Evolutionary conservation across 345 rosid genomes (phyloP).

Genomic region (Microthlaspi erraticum): DNA sequence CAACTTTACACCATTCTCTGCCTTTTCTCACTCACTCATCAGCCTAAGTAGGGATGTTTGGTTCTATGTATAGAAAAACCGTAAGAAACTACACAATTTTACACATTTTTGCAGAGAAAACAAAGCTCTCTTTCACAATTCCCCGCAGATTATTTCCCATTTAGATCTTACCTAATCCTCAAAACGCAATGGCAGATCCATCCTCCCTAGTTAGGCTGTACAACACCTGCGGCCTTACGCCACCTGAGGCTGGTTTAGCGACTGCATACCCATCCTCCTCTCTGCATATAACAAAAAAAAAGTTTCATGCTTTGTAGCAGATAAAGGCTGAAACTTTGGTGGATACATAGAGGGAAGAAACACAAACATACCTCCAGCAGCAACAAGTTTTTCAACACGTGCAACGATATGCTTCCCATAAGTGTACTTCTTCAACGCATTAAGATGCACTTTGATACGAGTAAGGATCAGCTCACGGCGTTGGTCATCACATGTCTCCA

Average conservation of each 20-base stretch:
- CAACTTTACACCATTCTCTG: constrained; percentile 54
- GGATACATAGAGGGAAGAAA: constrained; percentile 2
- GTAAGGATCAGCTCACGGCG: constrained; percentile 81
- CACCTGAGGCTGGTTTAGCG: constrained; percentile 21
- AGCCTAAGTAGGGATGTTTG: constrained; percentile 42
- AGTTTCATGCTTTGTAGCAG: constrained; percentile 10
- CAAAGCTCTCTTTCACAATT: constrained; percentile 34
- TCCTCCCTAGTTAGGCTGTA: constrained; percentile 44
- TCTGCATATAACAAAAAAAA: constrained; percentile 21
- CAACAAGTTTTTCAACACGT: constrained; percentile 95
- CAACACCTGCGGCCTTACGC: constrained; percentile 33
- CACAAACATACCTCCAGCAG: constrained; percentile 76
- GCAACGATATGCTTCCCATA: constrained; percentile 97
- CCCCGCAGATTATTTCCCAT: constrained; percentile 48
- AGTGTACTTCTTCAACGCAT: constrained; percentile 89
- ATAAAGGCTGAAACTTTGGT: not conserved
- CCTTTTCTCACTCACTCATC: constrained; percentile 43
- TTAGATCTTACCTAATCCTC: constrained; percentile 48
- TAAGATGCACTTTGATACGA: constrained; percentile 87
- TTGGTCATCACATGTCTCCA: constrained; percentile 94
- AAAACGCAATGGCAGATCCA: constrained; percentile 49
- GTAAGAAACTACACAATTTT: constrained; percentile 66
- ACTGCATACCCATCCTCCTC: constrained; percentile 42
- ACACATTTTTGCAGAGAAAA: constrained; percentile 55
- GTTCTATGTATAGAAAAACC: constrained; percentile 54